These are phyloP conservation scores for Scheffersomyces titani DNA, from an alignment of 1,139 yeast genomes.

Conservation along the genomic window DNA sequence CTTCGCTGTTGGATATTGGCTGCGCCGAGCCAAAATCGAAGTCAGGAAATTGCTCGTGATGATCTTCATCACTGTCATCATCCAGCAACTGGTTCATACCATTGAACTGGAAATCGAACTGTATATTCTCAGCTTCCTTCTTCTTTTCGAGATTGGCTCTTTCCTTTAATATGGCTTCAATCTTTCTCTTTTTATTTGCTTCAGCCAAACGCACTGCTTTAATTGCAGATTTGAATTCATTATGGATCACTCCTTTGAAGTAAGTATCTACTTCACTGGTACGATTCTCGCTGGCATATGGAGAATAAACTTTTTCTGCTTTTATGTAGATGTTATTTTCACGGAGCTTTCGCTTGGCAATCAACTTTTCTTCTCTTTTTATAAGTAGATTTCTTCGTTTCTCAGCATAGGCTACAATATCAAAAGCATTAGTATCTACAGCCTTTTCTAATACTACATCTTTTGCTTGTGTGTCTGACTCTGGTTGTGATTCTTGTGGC, in stretches of 20 bases:
- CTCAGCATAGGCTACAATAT: slow-evolving; percentile 57
- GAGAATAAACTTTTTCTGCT: slow-evolving; percentile 46
- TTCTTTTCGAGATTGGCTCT: slow-evolving; percentile 22
- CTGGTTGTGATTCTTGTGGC: slow-evolving; percentile 7
- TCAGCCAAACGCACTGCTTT: slow-evolving; percentile 39
- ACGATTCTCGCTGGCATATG: slow-evolving; percentile 30
- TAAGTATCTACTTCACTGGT: slow-evolving; percentile 26
- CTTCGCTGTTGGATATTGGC: not conserved
- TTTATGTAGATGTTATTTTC: slow-evolving; percentile 42
- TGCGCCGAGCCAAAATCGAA: slow-evolving; percentile 12
- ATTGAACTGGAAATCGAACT: slow-evolving; percentile 35
- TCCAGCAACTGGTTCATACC: slow-evolving; percentile 23
- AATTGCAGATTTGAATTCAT: slow-evolving; percentile 38
- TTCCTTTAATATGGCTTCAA: slow-evolving; percentile 23
- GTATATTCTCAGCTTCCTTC: slow-evolving; percentile 22
- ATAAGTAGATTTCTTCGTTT: slow-evolving; percentile 27
- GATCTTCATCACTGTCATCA: slow-evolving; percentile 18
- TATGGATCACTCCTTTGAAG: slow-evolving; percentile 28
- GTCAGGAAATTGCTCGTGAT: slow-evolving; percentile 13
- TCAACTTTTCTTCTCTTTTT: slow-evolving; percentile 18
- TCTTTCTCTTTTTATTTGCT: slow-evolving; percentile 17
- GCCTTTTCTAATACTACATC: not conserved
- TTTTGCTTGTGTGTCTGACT: slow-evolving; percentile 4
- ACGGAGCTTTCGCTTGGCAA: slow-evolving; percentile 22
- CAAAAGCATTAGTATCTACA: slow-evolving; percentile 34